A percentile compares a stretch with the other conserved stretches of the same genome.
Evolutionary conservation across 2,329 filamentous ascomycete genomes (phyloP).

Genomic region (Epichloe elymi): DNA sequence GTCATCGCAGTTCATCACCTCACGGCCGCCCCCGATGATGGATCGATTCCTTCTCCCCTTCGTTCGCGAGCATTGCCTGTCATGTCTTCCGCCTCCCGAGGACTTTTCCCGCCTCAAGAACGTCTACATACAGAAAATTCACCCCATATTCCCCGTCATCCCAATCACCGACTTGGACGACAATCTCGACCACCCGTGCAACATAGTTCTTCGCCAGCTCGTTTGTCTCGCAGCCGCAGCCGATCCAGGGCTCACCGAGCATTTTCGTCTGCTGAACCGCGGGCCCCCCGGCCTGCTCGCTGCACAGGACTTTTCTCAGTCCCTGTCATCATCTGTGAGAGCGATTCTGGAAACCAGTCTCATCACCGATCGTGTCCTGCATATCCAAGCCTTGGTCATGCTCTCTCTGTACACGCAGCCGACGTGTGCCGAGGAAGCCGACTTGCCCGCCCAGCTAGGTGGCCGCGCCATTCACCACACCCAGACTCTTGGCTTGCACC

Average conservation of each 20-base stretch:
- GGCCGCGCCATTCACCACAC: constrained; percentile 43
- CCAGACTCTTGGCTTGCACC: constrained; percentile 42
- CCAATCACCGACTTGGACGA: constrained; percentile 22
- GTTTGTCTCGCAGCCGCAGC: constrained; percentile 41
- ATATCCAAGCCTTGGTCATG: constrained; percentile 40
- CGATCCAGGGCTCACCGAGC: constrained; percentile 29
- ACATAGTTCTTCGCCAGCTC: constrained; percentile 37
- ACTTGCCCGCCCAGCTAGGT: constrained; percentile 39
- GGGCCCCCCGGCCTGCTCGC: constrained; percentile 25
- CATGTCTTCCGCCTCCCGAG: constrained; percentile 31
- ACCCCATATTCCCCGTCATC: constrained; percentile 41
- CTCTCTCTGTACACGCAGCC: constrained; percentile 48
- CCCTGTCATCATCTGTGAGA: constrained; percentile 34
- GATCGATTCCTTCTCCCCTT: constrained; percentile 29
- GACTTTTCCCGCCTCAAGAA: constrained; percentile 32
- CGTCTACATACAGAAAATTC: constrained; percentile 38
- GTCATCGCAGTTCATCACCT: constrained; percentile 24
- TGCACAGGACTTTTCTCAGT: constrained; percentile 34
- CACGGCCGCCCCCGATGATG: constrained; percentile 24
- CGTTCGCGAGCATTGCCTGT: constrained; percentile 31
- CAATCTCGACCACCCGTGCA: constrained; percentile 19
- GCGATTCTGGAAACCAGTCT: constrained; percentile 39
- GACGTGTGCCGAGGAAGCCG: constrained; percentile 37
- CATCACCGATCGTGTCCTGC: constrained; percentile 39
- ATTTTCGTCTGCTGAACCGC: constrained; percentile 31